phyloP scores from a whole-genome alignment of 1,284 basidiomycete genomes.

The Chondrostereum purpureum region DNA sequence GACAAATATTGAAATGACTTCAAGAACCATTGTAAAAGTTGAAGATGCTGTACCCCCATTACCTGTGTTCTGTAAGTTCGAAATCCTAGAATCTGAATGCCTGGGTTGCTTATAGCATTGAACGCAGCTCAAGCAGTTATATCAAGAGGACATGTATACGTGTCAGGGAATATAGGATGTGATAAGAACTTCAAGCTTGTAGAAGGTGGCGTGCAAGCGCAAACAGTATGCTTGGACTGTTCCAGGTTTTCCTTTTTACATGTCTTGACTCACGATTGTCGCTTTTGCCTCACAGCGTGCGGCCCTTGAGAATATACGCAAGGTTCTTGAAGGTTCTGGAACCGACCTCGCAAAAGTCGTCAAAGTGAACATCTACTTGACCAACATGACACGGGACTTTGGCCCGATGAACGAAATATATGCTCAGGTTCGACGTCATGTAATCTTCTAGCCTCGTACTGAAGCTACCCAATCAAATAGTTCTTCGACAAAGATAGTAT shows the following conservation, averaged over 20 bases:
- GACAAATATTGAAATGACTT: neutral
- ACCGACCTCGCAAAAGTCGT: constrained; percentile 51
- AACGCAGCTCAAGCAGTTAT: constrained; percentile 42
- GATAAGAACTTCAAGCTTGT: constrained; percentile 42
- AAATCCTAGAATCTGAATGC: neutral
- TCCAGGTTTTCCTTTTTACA: too few species aligned
- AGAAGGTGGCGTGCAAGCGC: constrained; percentile 44
- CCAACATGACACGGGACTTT: constrained; percentile 46
- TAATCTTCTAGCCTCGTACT: constrained; percentile 1
- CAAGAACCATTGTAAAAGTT: constrained; percentile 27
- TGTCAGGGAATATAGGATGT: constrained; percentile 55
- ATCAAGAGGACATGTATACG: constrained; percentile 45
- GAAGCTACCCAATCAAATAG: constrained; percentile 25
- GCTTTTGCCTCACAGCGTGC: constrained; percentile 34
- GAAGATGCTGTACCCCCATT: constrained; percentile 40
- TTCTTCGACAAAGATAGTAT: constrained; percentile 44
- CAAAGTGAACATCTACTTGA: constrained; percentile 58
- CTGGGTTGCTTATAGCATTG: constrained; percentile 4
- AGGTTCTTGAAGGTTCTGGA: constrained; percentile 54
- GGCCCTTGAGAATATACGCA: constrained; percentile 52
- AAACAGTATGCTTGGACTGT: constrained; percentile 47
- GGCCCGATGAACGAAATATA: constrained; percentile 49
- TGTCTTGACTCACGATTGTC: too few species aligned
- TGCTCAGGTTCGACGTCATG: constrained; percentile 28
- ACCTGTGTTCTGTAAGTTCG: constrained; percentile 42